Evolutionary conservation across 805 yeast species (phyloP).

Genomic region (Vanderwaltozyma tropicalis): DNA sequence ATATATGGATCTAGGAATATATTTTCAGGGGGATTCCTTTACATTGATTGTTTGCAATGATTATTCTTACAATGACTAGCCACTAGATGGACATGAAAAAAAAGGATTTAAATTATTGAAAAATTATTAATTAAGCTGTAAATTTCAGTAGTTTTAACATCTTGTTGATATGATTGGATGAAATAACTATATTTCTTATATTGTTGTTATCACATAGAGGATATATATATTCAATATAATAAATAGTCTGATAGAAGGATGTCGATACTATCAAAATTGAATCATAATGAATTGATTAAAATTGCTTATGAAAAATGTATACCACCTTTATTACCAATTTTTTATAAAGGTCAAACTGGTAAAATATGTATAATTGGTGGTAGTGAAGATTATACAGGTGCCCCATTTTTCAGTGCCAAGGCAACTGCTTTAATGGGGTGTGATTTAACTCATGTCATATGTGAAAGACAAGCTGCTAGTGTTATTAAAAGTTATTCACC

Average conservation of each 20-base stretch:
- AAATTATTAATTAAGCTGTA: no score
- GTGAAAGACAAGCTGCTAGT: conserved; percentile 67
- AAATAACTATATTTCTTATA: no score
- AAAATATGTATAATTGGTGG: conserved; percentile 92
- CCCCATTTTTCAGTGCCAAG: conserved; percentile 84
- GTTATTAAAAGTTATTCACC: conserved; percentile 85
- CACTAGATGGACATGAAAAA: no score
- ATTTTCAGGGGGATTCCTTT: background rate
- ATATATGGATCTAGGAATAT: no score
- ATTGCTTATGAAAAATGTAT: conserved; percentile 43
- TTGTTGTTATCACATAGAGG: no score
- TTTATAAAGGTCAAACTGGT: conserved; percentile 89
- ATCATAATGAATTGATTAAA: conserved; percentile 36
- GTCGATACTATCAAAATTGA: conserved; percentile 9
- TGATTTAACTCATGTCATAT: conserved; percentile 83
- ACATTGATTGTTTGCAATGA: no score
- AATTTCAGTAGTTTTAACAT: no score
- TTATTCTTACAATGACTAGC: no score
- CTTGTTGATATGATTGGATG: no score
- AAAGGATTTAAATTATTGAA: no score
- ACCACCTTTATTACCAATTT: conserved; percentile 63
- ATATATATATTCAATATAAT: no score
- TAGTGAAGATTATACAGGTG: conserved; percentile 92
- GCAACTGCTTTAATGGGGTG: conserved; percentile 79
- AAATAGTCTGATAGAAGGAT: background rate